Conservation (phyloP, 345 rosid genomes). For the Mangifera indica region DNA sequence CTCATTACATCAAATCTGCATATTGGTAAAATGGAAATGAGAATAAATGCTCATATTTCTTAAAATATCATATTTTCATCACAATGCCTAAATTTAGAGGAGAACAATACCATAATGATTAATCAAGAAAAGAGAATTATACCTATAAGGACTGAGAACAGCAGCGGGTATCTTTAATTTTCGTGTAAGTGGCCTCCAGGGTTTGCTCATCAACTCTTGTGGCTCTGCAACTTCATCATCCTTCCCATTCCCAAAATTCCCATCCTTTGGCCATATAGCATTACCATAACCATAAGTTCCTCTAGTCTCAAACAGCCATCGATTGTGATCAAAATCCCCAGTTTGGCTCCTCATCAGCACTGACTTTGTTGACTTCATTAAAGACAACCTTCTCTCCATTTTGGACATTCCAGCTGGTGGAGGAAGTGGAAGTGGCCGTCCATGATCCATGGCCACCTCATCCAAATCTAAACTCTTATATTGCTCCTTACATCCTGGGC, state of each 20-base stretch:
- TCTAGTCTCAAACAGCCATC: slow-evolving; percentile 89
- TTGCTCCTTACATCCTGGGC: no score
- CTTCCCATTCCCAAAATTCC: slow-evolving; percentile 69
- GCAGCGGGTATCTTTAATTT: slow-evolving; percentile 94
- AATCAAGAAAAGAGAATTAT: slow-evolving; percentile 17
- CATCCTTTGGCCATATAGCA: slow-evolving; percentile 95
- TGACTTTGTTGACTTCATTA: slow-evolving; percentile 90
- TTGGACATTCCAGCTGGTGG: slow-evolving; percentile 57
- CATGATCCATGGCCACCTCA: slow-evolving; percentile 41
- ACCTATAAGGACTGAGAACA: slow-evolving; percentile 92
- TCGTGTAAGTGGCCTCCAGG: slow-evolving; percentile 96
- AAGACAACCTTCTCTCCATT: slow-evolving; percentile 90
- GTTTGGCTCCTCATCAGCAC: slow-evolving; percentile 91
- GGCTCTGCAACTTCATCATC: slow-evolving; percentile 64
- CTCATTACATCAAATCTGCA: neutral
- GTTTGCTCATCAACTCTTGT: slow-evolving; percentile 74
- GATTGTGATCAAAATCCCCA: slow-evolving; percentile 88
- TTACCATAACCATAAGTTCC: slow-evolving; percentile 96
- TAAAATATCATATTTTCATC: neutral
- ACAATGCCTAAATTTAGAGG: neutral
- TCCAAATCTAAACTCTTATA: no score
- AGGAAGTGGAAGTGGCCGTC: slow-evolving; percentile 65
- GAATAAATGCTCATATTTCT: neutral
- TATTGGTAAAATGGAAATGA: neutral
- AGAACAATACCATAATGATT: slow-evolving; percentile 3